Conservation (phyloP, 805 yeast genomes). For the Yarrowia hollandica region DNA sequence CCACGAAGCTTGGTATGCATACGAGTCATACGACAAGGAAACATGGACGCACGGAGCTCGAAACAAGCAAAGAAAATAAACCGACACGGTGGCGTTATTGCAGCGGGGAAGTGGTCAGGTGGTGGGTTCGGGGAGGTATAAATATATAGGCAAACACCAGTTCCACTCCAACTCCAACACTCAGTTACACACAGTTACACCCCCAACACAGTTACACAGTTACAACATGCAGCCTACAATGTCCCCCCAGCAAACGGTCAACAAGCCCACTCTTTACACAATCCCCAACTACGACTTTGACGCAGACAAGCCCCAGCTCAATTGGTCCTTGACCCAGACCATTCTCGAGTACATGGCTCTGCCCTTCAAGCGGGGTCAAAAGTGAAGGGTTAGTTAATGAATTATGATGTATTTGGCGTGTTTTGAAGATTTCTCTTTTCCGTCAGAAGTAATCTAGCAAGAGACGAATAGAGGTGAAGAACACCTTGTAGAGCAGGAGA, state of each 20-base stretch:
- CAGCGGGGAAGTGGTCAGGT: neutral
- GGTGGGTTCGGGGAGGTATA: too few relatives aligned
- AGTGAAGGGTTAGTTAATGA: too few relatives aligned
- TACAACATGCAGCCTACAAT: neutral
- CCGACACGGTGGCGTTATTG: neutral
- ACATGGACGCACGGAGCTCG: too few relatives aligned
- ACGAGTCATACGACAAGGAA: slow-evolving; percentile 4
- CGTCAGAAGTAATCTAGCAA: too few relatives aligned
- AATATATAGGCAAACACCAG: neutral
- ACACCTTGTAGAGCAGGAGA: too few relatives aligned
- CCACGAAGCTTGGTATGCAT: slow-evolving; percentile 20
- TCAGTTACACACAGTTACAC: too few relatives aligned
- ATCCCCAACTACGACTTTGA: slow-evolving; percentile 18
- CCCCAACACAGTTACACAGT: too few relatives aligned
- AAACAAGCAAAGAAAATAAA: too few relatives aligned
- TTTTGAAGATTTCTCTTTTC: too few relatives aligned
- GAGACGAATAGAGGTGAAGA: too few relatives aligned
- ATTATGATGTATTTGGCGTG: too few relatives aligned
- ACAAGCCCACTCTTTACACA: slow-evolving; percentile 9
- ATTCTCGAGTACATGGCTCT: slow-evolving; percentile 4
- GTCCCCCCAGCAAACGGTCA: neutral
- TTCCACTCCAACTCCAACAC: neutral
- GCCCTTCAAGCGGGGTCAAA: neutral
- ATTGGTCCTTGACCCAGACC: slow-evolving; percentile 13
- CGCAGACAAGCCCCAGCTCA: slow-evolving; percentile 1